Evolutionary conservation across 169 alveolate genomes (phyloP), one percentile per base, ranked within the genome.

Genomic region (Plasmodium reichenowi): DNA sequence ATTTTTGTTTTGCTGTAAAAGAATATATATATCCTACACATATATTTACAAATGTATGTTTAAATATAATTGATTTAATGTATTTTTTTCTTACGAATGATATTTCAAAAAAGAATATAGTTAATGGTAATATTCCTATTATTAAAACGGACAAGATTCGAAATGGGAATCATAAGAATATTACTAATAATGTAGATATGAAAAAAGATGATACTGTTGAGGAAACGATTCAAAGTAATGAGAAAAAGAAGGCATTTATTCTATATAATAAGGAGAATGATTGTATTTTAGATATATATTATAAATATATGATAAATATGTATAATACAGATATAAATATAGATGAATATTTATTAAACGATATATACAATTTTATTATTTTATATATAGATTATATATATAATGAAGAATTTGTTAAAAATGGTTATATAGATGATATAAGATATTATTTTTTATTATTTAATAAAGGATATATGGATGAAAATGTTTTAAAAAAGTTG

Each of bases 361-460:
- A 66, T 64, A 38, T 76, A 17, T 76, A 76, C 12, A 76, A 52
- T 13, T 76, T 50, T 43, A 72, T 63, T 45, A 59, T 76, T 67
- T 56, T 76, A 29, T 64, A 76, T 68, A 76, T 64, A 17, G 89
- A 76, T 10, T 64, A 76, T 58, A 38, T 76, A 22, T 76, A 76
- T 68, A 47, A 76, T 50, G 75, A 12, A 8, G 17, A 64, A 0
- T 76, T 76, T 64, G 43, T 76, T 29, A n/a, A 52, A 26, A 26
- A 26, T 0, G 68, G 74, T 17, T 10, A 45, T 13, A 63, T 76
- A 12, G 12, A 43, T 56, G 89, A 76, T 22, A 59, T 50, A 38
- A 50, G 89, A 3, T 76, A 64, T 50, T 50, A 32, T 54, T 48
- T 76, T 4, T 43, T 76, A 48, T 58, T 76, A 29, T 52, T n/a